Evolutionary conservation across 805 yeast species (phyloP), one percentile per base, ranked within the genome.

Genomic region (Yamadazyma sp.): DNA sequence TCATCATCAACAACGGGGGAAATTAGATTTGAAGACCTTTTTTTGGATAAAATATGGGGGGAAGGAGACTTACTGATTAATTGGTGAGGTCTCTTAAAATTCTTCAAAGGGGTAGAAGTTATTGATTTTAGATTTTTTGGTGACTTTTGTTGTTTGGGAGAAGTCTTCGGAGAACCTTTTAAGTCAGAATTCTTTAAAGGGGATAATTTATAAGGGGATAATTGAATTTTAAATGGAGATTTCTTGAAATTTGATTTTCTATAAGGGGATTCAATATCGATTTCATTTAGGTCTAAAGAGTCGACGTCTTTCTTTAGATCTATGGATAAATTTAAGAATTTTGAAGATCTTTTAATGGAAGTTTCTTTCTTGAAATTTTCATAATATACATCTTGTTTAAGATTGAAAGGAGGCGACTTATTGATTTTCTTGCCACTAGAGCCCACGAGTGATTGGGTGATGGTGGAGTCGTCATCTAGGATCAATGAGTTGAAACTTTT

Each of bases 11-110:
- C 16, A 6, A 16, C n/a, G 6, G 26, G 26, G 13, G 26, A 23
- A 7, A 12, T 8, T 4, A 28, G 11, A 16, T 31, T 27, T 11
- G 28, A 24, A 19, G 39, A 36, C 7, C 32, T 13, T 36, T 31
- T 30, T 14, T 36, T 36, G 8, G 39, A 36, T 31, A 31, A 28
- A 15, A 31, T 23, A 33, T 44, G 48, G 4, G 70, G 71, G 10
- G 70, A 64, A 4, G 73, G 73, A 12, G 65, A 56, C 42, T 67
- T 70, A 39, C 70, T 64, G 15, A 67, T 62, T 32, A 67, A 50
- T 36, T 60, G 58, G 44, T 65, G 73, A 1, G 73, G 73, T 22
- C 73, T 50, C 40, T 67, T 67, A 48, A 64, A 67, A 41, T 64
- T 65, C 40, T 60, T 62, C 16, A 35, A 30, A 14, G 48, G 48